Percentiles rank a stretch among this genome's conserved stretches.
phyloP scores from a whole-genome alignment of 805 yeast genomes.

The Grigorovia transvaalensis region DNA sequence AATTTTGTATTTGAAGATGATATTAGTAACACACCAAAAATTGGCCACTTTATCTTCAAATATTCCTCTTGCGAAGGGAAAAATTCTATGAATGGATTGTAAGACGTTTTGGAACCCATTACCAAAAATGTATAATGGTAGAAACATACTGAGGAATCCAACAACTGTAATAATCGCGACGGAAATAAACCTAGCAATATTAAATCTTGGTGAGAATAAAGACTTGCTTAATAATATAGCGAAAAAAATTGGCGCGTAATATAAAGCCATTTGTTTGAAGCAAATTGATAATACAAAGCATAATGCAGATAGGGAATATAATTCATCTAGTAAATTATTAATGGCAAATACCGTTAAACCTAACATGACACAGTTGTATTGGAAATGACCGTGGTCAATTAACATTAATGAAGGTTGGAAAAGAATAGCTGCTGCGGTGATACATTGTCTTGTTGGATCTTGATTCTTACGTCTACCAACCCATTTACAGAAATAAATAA shows the following conservation, averaged over 20 bases:
- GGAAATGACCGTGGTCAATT: conserved; percentile 96
- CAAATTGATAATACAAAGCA: conserved; percentile 69
- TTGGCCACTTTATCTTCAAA: conserved; percentile 97
- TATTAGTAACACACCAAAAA: conserved; percentile 92
- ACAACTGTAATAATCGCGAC: conserved; percentile 55
- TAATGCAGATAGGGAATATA: conserved; percentile 56
- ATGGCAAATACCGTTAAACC: conserved; percentile 70
- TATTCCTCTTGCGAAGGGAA: conserved; percentile 87
- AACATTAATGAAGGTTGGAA: conserved; percentile 75
- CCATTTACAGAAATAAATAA: conserved; percentile 59
- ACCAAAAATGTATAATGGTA: conserved; percentile 48
- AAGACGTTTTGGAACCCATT: conserved; percentile 29
- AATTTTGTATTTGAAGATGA: conserved; percentile 57
- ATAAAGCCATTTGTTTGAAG: conserved; percentile 93
- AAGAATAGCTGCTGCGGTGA: conserved; percentile 67
- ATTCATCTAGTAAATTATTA: conserved; percentile 52
- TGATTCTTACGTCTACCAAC: conserved; percentile 49
- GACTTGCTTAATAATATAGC: conserved; percentile 58
- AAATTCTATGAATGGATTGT: conserved; percentile 61
- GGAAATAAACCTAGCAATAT: conserved; percentile 45
- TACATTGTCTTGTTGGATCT: conserved; percentile 65
- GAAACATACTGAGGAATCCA: conserved; percentile 41
- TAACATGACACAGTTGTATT: conserved; percentile 88
- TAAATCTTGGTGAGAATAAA: conserved; percentile 31
- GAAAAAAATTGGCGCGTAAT: conserved; percentile 84